These are phyloP conservation scores for Taiozyma sp. DNA, from an alignment of 1,139 yeast genomes.

Conservation along the genomic window DNA sequence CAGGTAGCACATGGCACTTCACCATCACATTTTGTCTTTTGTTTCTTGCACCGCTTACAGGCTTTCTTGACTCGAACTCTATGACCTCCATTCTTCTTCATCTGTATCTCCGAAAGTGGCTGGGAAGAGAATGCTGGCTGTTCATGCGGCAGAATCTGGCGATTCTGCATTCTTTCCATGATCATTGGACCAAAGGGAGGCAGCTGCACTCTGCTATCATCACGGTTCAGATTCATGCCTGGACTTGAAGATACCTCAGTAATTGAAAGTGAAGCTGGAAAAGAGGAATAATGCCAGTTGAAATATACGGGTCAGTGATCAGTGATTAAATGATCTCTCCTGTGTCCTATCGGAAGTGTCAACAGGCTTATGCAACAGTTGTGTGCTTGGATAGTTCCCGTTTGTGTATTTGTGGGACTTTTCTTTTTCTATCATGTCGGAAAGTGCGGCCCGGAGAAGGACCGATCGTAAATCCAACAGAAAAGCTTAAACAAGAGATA, in stretches of 20 bases:
- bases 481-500: neutral
- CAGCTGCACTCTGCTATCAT: slow-evolving; percentile 5
- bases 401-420: no score
- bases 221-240: slow-evolving; percentile 1
- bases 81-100: slow-evolving; percentile 2
- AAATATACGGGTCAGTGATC: no score
- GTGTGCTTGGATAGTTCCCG: neutral
- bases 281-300: no score
- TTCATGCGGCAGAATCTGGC: neutral
- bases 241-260: neutral
- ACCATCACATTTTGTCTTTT: slow-evolving; percentile 62
- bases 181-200: slow-evolving; percentile 9
- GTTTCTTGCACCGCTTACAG: slow-evolving; percentile 55
- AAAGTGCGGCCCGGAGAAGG: neutral
- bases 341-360: no score
- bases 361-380: no score
- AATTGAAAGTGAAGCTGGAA: no score
- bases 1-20: slow-evolving; percentile 51
- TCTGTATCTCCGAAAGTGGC: slow-evolving; percentile 1
- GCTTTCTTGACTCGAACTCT: slow-evolving; percentile 52
- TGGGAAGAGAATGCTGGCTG: slow-evolving; percentile 1
- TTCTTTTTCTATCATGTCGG: neutral
- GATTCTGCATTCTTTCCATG: slow-evolving; percentile 1
- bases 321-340: no score
- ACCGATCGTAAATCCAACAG: neutral